Evolutionary conservation across 2,329 filamentous ascomycete species (phyloP), one percentile per base, ranked within the genome.

Genomic region (Penicillium sp.): DNA sequence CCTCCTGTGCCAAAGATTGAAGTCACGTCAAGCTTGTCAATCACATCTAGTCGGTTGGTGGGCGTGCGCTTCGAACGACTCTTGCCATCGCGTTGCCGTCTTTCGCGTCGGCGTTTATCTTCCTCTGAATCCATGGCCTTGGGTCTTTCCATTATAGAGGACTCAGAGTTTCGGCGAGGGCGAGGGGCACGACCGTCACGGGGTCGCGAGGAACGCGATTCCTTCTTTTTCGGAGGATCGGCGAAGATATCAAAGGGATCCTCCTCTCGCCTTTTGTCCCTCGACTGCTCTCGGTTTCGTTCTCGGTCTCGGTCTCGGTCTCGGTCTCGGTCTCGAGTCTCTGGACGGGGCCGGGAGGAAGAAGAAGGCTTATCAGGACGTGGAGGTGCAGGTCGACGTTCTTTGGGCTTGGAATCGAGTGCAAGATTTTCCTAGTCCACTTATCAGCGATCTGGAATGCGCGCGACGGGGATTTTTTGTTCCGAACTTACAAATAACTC

Each of bases 1-100:
- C 91, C 79, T 74, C 93, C 92, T 66, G 89, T 90, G 57, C 94
- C 93, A 69, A 96, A 97, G 64, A 97, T 95, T 71, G 92, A 92
- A 4, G 92, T 97, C 61, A 94, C 92, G 77, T 97, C 94, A 62
- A 99, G 79, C 71, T 97, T 93, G 76, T 99, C 94, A 66, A 99
- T 97, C 47, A 97, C 83, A 71, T 99, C 94, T 62, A 97, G 73
- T 55, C 69, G 67, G 51, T 74, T 69, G 49, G 70, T 70, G 57
- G 71, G 72, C 54, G 72, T 72, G 58, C 72, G 73, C 20, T 69
- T 59, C 24, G 61, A 73, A 68, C 77, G 65, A 23, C 64, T 68
- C 64, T 80, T 74, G 69, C 81, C 79, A 45, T 81, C 79, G 16
- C 79, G 75, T 55, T 80, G 70, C 50, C 71, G 75, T 57, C 77